phyloP scores from a whole-genome alignment of 176 grass and related monocot species.

The Phoenix dactylifera region DNA sequence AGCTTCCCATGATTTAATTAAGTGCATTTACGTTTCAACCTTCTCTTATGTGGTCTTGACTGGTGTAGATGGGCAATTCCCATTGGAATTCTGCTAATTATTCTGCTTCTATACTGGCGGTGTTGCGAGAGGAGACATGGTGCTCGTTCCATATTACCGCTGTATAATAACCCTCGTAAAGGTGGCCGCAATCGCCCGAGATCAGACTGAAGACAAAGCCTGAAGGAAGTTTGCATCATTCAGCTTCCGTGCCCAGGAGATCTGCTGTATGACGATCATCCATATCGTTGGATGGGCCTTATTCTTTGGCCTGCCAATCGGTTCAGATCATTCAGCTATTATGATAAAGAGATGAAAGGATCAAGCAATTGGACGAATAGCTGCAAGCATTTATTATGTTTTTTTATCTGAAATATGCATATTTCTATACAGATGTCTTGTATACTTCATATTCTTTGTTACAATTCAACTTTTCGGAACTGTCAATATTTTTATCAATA shows the following conservation, averaged over 20 bases:
- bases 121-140: conserved; percentile 59
- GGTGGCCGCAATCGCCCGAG: conserved; percentile 35
- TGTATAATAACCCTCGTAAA: conserved; percentile 51
- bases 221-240: neutral
- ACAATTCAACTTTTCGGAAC: too few relatives aligned
- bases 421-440: neutral
- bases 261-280: neutral
- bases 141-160: conserved; percentile 43
- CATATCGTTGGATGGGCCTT: conserved; percentile 35
- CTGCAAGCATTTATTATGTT: conserved; percentile 15
- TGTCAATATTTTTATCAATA: too few relatives aligned
- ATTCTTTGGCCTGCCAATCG: conserved; percentile 36
- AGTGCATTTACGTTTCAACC: neutral
- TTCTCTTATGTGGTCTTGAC: neutral
- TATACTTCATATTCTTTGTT: too few relatives aligned
- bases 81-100: conserved; percentile 29
- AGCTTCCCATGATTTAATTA: too few relatives aligned
- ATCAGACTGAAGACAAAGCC: conserved; percentile 45
- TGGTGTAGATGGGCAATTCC: conserved; percentile 74
- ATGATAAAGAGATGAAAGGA: neutral
- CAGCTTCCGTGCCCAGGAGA: neutral
- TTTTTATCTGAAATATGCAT: conserved; percentile 4
- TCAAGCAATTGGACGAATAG: neutral
- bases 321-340: conserved; percentile 11
- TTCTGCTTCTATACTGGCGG: conserved; percentile 58